A percentile compares a stretch with the other conserved stretches of the same genome.
Evolutionary conservation across 257 asterid species (phyloP).

Genomic region (Solanum dulcamara): DNA sequence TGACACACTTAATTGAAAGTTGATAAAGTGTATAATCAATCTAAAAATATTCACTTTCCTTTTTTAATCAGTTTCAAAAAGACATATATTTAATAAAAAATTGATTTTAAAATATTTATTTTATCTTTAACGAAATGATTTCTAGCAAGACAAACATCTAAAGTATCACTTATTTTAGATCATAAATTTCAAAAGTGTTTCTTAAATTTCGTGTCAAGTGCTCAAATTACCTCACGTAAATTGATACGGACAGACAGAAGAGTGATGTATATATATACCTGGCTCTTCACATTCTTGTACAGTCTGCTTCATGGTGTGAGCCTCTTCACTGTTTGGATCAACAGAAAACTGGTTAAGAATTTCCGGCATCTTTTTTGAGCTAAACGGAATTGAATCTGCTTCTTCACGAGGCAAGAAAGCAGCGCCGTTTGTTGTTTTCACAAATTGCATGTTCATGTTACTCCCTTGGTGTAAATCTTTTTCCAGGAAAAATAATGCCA

Average conservation of each 20-base stretch:
- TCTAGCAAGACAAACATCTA: too few relatives aligned
- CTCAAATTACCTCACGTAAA: too few relatives aligned
- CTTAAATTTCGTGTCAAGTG: fast-evolving
- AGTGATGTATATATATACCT: background rate
- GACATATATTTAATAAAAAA: too few relatives aligned
- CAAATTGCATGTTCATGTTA: constrained; percentile 39
- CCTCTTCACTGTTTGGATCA: constrained; percentile 34
- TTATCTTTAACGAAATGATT: too few relatives aligned
- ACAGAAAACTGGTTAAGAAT: constrained; percentile 34
- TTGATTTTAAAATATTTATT: too few relatives aligned
- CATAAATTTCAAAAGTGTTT: too few relatives aligned
- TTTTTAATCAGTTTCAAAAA: too few relatives aligned
- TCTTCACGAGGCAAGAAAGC: constrained; percentile 44
- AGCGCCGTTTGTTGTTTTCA: constrained; percentile 10
- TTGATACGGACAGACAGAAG: too few relatives aligned
- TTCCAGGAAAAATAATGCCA: constrained; percentile 62
- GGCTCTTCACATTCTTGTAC: constrained; percentile 53
- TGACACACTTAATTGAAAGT: background rate
- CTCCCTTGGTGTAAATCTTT: constrained; percentile 47
- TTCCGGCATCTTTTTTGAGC: constrained; percentile 38
- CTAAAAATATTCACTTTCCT: background rate
- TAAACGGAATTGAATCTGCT: constrained; percentile 61
- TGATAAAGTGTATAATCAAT: background rate
- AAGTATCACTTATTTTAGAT: too few relatives aligned
- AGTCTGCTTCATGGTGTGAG: constrained; percentile 43